Evolutionary conservation across 805 yeast species (phyloP).

Genomic region (Starmera caribaea): DNA sequence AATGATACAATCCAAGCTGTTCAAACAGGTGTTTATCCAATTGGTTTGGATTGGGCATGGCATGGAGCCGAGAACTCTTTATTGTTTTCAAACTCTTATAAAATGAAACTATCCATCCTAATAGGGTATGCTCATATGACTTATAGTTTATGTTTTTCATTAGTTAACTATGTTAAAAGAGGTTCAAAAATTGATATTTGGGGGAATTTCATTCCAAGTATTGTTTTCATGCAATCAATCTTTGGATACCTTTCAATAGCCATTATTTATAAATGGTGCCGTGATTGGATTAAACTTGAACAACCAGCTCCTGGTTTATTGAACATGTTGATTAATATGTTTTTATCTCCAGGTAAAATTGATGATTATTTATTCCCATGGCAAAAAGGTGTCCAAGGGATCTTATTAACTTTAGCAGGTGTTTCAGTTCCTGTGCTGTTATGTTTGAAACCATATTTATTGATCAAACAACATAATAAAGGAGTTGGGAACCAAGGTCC

Average conservation of each 20-base stretch:
- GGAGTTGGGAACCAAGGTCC: conserved; percentile 26
- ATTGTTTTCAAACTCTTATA: conserved; percentile 87
- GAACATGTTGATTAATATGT: conserved; percentile 94
- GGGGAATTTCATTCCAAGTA: conserved; percentile 92
- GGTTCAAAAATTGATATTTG: conserved; percentile 67
- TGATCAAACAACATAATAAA: conserved; percentile 46
- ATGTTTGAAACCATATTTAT: conserved; percentile 70
- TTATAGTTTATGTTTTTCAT: conserved; percentile 76
- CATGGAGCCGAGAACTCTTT: conserved; percentile 93
- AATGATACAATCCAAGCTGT: conserved; percentile 66
- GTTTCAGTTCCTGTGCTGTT: conserved; percentile 90
- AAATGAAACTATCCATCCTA: conserved; percentile 91
- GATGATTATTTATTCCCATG: conserved; percentile 75
- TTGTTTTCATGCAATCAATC: conserved; percentile 91
- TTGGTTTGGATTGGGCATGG: conserved; percentile 94
- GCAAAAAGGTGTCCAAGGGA: conserved; percentile 66
- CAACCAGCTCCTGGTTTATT: conserved; percentile 86
- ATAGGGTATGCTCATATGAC: conserved; percentile 96
- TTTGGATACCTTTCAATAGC: conserved; percentile 85
- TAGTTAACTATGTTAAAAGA: conserved; percentile 67
- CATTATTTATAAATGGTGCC: conserved; percentile 89
- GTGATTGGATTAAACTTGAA: conserved; percentile 76
- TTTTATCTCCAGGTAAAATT: conserved; percentile 82
- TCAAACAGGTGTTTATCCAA: conserved; percentile 57
- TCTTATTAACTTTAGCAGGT: conserved; percentile 66